phyloP scores from a whole-genome alignment of 208 protist genomes.

The Leishmania major region DNA sequence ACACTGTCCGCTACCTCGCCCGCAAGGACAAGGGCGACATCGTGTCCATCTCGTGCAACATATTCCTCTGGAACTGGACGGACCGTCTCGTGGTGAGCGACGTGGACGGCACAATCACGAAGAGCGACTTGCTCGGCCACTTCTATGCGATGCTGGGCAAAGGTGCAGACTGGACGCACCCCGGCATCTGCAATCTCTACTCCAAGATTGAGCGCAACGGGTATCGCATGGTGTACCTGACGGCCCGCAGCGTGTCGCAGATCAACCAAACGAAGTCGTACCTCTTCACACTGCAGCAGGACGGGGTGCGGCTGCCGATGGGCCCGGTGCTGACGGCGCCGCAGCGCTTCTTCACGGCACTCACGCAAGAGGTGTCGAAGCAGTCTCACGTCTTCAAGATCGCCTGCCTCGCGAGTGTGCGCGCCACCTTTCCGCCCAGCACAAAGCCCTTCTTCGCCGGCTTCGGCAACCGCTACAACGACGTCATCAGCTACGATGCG shows the following conservation, averaged over 20 bases:
- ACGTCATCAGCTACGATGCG: conserved; percentile 88
- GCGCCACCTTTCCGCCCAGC: conserved; percentile 71
- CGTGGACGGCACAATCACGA: conserved; percentile 99
- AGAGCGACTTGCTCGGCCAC: conserved; percentile 96
- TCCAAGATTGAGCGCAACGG: conserved; percentile 94
- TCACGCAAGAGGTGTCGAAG: conserved; percentile 91
- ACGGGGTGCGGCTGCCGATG: conserved; percentile 71
- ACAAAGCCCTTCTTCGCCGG: conserved; percentile 88
- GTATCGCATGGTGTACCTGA: conserved; percentile 95
- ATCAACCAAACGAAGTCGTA: conserved; percentile 82
- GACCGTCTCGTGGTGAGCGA: conserved; percentile 97
- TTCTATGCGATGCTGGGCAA: conserved; percentile 91
- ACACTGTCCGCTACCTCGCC: conserved; percentile 92
- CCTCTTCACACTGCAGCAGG: conserved; percentile 84
- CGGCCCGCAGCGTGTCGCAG: conserved; percentile 89
- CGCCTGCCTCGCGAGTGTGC: conserved; percentile 70
- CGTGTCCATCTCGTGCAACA: conserved; percentile 77
- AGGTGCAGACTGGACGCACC: conserved; percentile 95
- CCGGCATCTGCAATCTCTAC: conserved; percentile 94
- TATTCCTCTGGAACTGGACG: conserved; percentile 94
- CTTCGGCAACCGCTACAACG: conserved; percentile 92
- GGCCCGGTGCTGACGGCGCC: conserved; percentile 92
- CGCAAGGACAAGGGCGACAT: conserved; percentile 59
- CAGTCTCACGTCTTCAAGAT: conserved; percentile 94
- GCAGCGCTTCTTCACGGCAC: conserved; percentile 82